Evolutionary conservation across 768 basidiomycete species (phyloP).

Genomic region (Clathrus columnatus): DNA sequence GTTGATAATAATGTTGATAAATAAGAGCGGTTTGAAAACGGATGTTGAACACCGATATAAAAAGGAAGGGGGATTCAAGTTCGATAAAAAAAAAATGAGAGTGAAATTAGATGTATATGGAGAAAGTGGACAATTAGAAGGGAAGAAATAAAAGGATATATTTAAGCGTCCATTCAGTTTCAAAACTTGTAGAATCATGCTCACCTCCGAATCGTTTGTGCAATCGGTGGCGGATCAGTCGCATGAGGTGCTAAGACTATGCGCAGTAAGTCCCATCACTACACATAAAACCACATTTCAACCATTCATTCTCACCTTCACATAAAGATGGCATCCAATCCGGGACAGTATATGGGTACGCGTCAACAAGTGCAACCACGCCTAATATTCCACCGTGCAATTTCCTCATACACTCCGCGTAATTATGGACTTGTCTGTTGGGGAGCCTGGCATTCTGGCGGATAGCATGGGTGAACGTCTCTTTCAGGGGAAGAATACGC

Average conservation of each 20-base stretch:
- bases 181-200: conserved; percentile 1
- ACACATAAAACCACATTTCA: background rate
- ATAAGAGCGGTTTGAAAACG: no score
- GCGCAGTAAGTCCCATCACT: conserved; percentile 3
- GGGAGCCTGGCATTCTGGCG: conserved; percentile 58
- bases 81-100: no score
- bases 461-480: conserved; percentile 62
- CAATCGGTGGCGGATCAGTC: conserved; percentile 83
- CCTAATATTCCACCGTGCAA: conserved; percentile 65
- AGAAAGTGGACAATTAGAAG: background rate
- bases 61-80: no score
- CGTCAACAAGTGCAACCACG: conserved; percentile 41
- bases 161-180: background rate
- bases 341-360: conserved; percentile 49
- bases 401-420: conserved; percentile 61
- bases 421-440: conserved; percentile 55
- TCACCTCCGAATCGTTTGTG: conserved; percentile 75
- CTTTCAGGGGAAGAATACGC: conserved; percentile 75
- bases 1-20: no score
- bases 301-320: conserved; percentile 44
- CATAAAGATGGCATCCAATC: conserved; percentile 55
- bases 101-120: no score
- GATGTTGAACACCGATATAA: no score
- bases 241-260: conserved; percentile 69
- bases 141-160: background rate